These are phyloP conservation scores for Tulasnella sp. DNA, from an alignment of 768 basidiomycete genomes.

Conservation along the genomic window DNA sequence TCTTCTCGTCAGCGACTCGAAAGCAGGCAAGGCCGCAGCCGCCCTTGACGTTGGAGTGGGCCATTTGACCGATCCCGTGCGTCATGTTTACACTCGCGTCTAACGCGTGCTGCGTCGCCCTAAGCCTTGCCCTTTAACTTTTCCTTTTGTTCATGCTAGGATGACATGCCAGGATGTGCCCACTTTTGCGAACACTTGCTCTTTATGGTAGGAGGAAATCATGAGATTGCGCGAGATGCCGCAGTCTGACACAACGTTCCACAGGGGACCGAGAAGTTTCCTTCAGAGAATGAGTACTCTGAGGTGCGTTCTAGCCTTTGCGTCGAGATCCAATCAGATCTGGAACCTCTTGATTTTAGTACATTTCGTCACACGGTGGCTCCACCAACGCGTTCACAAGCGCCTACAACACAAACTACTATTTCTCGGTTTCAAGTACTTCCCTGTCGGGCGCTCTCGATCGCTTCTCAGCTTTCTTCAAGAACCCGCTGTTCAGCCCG, in stretches of 20 bases:
- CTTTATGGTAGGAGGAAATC: conserved; percentile 91
- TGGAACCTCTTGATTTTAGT: conserved; percentile 17
- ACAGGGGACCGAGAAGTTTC: conserved; percentile 73
- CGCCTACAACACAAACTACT: conserved; percentile 85
- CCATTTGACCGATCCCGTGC: conserved; percentile 83
- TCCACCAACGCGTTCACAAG: conserved; percentile 87
- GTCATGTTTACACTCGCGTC: conserved; percentile 25
- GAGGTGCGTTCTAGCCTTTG: conserved; percentile 42
- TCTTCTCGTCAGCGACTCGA: conserved; percentile 67
- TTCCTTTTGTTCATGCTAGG: too few relatives aligned
- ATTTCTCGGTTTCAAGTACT: too few relatives aligned
- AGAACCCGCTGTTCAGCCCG: conserved; percentile 74
- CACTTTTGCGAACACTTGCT: conserved; percentile 94
- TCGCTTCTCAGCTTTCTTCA: conserved; percentile 84
- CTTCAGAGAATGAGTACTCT: conserved; percentile 88
- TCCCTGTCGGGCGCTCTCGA: too few relatives aligned
- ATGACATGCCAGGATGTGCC: conserved; percentile 84
- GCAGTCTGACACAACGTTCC: background rate
- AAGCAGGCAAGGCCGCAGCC: conserved; percentile 88
- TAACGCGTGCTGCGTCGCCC: background rate
- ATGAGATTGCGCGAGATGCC: too few relatives aligned
- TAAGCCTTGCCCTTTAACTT: background rate
- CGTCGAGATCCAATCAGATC: background rate
- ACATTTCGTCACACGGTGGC: conserved; percentile 43
- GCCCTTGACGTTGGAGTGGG: conserved; percentile 92